Evolutionary conservation across 2,329 filamentous ascomycete species (phyloP).

Genomic region (Polychaeton citri): DNA sequence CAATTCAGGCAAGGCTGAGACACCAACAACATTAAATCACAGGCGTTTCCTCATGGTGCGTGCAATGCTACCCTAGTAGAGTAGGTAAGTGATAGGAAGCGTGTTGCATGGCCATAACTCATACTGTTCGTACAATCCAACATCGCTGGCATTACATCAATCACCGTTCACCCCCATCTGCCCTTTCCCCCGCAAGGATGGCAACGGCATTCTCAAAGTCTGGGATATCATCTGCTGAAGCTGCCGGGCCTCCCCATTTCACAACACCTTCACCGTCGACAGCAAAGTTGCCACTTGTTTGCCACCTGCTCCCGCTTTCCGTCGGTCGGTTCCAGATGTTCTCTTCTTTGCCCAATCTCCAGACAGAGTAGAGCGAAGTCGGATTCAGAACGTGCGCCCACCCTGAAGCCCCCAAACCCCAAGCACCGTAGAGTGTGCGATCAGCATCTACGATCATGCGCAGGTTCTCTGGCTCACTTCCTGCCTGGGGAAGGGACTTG

Average conservation of each 20-base stretch:
- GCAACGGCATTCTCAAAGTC: constrained; percentile 38
- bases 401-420: constrained; percentile 50
- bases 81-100: too few relatives aligned
- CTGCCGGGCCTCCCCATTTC: constrained; percentile 37
- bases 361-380: constrained; percentile 42
- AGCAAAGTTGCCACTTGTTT: constrained; percentile 53
- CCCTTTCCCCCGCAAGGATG: constrained; percentile 3
- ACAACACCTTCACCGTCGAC: constrained; percentile 41
- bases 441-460: constrained; percentile 47
- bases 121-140: too few relatives aligned
- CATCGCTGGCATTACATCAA: not conserved
- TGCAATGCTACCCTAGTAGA: too few relatives aligned
- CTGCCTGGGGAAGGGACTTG: constrained; percentile 22
- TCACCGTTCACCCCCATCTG: not conserved
- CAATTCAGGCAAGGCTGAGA: too few relatives aligned
- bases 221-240: constrained; percentile 39
- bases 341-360: constrained; percentile 46
- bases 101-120: too few relatives aligned
- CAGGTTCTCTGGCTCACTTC: constrained; percentile 45
- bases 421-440: constrained; percentile 48
- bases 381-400: constrained; percentile 52
- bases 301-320: constrained; percentile 55
- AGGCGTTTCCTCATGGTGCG: too few relatives aligned
- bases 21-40: too few relatives aligned
- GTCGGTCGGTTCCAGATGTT: constrained; percentile 53